These are phyloP conservation scores for Macrophomina tecta DNA, from an alignment of 2,329 filamentous ascomycete species.

Conservation along the genomic window DNA sequence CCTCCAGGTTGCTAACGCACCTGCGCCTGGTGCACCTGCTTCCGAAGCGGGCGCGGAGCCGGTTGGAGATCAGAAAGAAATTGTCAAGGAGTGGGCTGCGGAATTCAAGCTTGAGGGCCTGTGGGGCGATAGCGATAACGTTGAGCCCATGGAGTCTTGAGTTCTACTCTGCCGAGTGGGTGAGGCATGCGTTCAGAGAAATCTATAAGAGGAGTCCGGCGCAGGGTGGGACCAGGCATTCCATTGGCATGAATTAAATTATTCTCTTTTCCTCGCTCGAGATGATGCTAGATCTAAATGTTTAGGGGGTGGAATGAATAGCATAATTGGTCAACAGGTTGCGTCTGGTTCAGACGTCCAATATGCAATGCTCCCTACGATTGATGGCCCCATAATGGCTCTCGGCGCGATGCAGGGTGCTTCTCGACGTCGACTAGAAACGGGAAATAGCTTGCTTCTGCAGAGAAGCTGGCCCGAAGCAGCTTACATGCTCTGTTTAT, in stretches of 20 bases:
- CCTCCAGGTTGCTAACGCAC: slow-evolving; percentile 60
- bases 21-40: slow-evolving; percentile 34
- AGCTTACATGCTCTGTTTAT: no score
- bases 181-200: not conserved
- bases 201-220: slow-evolving; percentile 27
- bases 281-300: not conserved
- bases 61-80: slow-evolving; percentile 74
- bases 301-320: not conserved
- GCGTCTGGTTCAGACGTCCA: no score
- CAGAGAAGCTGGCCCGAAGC: no score
- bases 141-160: slow-evolving; percentile 44
- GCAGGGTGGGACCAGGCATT: not conserved
- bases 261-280: not conserved
- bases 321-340: no score
- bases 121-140: slow-evolving; percentile 72
- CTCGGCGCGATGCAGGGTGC: no score
- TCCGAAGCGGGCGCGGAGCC: slow-evolving; percentile 31
- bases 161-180: not conserved
- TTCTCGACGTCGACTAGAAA: no score
- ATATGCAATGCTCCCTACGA: no score
- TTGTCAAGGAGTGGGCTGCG: slow-evolving; percentile 90
- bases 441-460: no score
- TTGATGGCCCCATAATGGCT: no score
- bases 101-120: slow-evolving; percentile 95
- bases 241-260: not conserved